A percentile compares a stretch with the other conserved stretches of the same genome.
Conservation (phyloP, 2,329 filamentous ascomycete species). For the Chalaropsis thielavioides region DNA sequence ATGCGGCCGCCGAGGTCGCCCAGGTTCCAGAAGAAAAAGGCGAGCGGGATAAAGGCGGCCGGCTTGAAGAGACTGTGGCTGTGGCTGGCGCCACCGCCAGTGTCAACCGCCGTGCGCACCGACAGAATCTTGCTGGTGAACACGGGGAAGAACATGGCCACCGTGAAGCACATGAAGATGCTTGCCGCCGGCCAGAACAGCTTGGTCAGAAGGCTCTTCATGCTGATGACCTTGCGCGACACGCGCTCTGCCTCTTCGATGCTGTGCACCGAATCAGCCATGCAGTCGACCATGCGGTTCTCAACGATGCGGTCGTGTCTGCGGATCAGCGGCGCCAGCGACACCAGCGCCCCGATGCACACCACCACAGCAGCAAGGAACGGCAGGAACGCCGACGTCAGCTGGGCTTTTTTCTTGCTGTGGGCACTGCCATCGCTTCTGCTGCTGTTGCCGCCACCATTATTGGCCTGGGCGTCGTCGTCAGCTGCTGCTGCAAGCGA, state of each 20-base stretch:
- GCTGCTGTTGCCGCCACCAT: slow-evolving; percentile 22
- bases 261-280: slow-evolving; percentile 36
- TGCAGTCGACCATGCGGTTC: slow-evolving; percentile 32
- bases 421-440: background rate
- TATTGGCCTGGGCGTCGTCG: slow-evolving; percentile 20
- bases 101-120: slow-evolving; percentile 22
- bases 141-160: slow-evolving; percentile 92
- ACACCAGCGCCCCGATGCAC: slow-evolving; percentile 52
- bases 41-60: slow-evolving; percentile 72
- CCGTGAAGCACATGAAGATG: slow-evolving; percentile 63
- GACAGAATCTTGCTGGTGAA: slow-evolving; percentile 57
- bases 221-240: slow-evolving; percentile 34
- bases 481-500: slow-evolving; percentile 40
- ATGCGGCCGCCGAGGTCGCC: slow-evolving; percentile 73
- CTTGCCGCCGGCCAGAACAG: slow-evolving; percentile 64
- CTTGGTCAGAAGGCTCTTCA: slow-evolving; percentile 58
- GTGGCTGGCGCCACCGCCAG: background rate
- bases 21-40: slow-evolving; percentile 84
- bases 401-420: slow-evolving; percentile 24
- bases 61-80: slow-evolving; percentile 51
- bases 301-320: slow-evolving; percentile 42
- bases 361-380: slow-evolving; percentile 77
- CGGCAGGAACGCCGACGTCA: slow-evolving; percentile 71
- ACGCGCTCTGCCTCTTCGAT: slow-evolving; percentile 40
- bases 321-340: slow-evolving; percentile 59